A percentile compares a stretch with the other conserved stretches of the same genome.
Evolutionary conservation across 176 grass and related monocot species (phyloP).

Genomic region (Musa acuminata): DNA sequence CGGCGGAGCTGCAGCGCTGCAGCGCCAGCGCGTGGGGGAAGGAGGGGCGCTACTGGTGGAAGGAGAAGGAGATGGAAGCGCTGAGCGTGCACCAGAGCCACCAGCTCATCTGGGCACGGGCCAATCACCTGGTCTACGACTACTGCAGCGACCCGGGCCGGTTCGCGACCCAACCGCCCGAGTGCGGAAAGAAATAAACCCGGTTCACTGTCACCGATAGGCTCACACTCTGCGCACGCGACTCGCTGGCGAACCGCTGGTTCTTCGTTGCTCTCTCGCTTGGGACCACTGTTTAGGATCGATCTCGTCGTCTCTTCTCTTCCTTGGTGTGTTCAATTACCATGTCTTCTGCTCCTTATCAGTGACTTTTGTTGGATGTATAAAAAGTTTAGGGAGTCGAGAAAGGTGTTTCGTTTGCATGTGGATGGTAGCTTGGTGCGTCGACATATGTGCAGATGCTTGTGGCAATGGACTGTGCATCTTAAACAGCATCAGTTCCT

Average conservation of each 20-base stretch:
- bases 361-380: not conserved
- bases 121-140: conserved; percentile 91
- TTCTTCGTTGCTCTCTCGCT: too few species aligned
- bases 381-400: conserved; percentile 6
- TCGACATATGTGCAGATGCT: too few species aligned
- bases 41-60: conserved; percentile 92
- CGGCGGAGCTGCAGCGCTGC: conserved; percentile 51
- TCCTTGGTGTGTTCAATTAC: too few species aligned
- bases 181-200: conserved; percentile 32
- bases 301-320: too few species aligned
- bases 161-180: conserved; percentile 60
- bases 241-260: too few species aligned
- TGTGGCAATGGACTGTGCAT: too few species aligned
- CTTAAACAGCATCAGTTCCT: too few species aligned
- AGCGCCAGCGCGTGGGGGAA: conserved; percentile 58
- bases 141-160: conserved; percentile 75
- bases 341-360: not conserved
- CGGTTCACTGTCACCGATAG: not conserved
- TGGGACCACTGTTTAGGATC: too few species aligned
- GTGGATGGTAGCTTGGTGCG: not conserved
- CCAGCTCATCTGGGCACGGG: conserved; percentile 86
- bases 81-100: conserved; percentile 89
- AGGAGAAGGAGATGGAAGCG: conserved; percentile 94
- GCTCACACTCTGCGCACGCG: not conserved
- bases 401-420: not conserved